Conservation (phyloP, 2,329 filamentous ascomycete genomes). For the Sporothrix brasiliensis region DNA sequence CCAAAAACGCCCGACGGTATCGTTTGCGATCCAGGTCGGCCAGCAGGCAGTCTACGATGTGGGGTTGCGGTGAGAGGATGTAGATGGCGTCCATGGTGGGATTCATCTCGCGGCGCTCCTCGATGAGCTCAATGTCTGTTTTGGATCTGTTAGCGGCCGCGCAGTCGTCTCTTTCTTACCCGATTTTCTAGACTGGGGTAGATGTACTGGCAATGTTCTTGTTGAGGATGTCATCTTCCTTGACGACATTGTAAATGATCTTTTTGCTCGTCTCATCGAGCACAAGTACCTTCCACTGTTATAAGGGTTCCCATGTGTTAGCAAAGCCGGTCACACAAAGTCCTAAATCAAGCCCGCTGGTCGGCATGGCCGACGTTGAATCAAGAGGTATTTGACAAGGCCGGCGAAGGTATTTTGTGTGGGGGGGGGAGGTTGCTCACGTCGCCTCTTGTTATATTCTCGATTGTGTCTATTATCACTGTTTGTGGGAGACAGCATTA, state of each 20-base stretch:
- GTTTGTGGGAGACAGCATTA: slow-evolving; percentile 22
- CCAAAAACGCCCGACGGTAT: slow-evolving; percentile 76
- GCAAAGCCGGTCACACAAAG: neutral
- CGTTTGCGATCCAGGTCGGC: slow-evolving; percentile 85
- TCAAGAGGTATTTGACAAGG: neutral
- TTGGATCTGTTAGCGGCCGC: neutral
- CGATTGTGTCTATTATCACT: slow-evolving; percentile 76
- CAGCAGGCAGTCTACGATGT: slow-evolving; percentile 91
- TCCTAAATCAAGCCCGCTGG: neutral
- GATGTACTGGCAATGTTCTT: slow-evolving; percentile 88
- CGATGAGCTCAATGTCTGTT: slow-evolving; percentile 90
- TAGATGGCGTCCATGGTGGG: slow-evolving; percentile 94
- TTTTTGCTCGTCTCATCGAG: slow-evolving; percentile 82
- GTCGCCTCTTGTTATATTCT: slow-evolving; percentile 77
- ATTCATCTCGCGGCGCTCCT: slow-evolving; percentile 79
- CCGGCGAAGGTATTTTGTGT: neutral
- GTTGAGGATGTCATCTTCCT: slow-evolving; percentile 96
- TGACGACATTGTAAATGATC: slow-evolving; percentile 86
- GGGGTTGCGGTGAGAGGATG: slow-evolving; percentile 79
- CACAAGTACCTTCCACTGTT: slow-evolving; percentile 94
- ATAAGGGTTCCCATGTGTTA: slow-evolving; percentile 3
- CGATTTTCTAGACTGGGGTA: neutral
- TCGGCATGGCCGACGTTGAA: neutral
- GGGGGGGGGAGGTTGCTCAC: slow-evolving; percentile 52
- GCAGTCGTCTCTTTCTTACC: neutral